Evolutionary conservation across 78 protist genomes (phyloP).

Genomic region (Chrysochromulina tobinii): DNA sequence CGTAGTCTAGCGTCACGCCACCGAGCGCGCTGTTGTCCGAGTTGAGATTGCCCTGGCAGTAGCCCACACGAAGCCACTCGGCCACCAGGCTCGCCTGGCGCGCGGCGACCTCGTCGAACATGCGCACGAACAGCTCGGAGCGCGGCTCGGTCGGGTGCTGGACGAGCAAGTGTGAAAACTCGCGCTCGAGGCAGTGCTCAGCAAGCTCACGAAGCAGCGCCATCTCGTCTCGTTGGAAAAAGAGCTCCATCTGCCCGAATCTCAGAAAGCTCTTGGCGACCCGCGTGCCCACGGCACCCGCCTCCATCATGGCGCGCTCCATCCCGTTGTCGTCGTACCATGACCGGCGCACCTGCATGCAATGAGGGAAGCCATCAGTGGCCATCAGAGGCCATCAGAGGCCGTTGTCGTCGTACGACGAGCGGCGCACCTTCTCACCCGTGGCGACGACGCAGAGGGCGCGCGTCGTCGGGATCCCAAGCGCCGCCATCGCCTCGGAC

Average conservation of each 20-base stretch:
- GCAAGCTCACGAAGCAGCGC: neutral
- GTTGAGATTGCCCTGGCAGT: neutral
- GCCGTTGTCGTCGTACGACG: neutral
- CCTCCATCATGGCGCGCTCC: neutral
- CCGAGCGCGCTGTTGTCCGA: neutral
- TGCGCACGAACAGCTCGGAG: neutral
- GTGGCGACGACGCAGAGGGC: slow-evolving; percentile 52
- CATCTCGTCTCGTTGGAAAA: neutral
- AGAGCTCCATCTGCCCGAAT: neutral
- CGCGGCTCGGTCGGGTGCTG: neutral
- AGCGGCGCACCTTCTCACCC: neutral
- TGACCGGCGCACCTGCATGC: neutral
- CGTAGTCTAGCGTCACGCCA: slow-evolving; percentile 18
- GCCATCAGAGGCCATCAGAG: no score
- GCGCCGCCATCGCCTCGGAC: slow-evolving; percentile 69
- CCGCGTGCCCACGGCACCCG: neutral
- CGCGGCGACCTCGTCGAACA: neutral
- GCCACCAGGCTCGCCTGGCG: neutral
- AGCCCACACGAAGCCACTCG: slow-evolving; percentile 18
- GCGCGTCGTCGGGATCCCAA: slow-evolving; percentile 75
- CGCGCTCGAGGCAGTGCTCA: neutral
- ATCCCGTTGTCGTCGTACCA: neutral
- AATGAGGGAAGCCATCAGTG: no score
- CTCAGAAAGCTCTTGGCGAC: neutral
- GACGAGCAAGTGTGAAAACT: neutral